A percentile compares a stretch with the other conserved stretches of the same genome.
phyloP scores from a whole-genome alignment of 441 rosid genomes.

The Adansonia rubrostipa region DNA sequence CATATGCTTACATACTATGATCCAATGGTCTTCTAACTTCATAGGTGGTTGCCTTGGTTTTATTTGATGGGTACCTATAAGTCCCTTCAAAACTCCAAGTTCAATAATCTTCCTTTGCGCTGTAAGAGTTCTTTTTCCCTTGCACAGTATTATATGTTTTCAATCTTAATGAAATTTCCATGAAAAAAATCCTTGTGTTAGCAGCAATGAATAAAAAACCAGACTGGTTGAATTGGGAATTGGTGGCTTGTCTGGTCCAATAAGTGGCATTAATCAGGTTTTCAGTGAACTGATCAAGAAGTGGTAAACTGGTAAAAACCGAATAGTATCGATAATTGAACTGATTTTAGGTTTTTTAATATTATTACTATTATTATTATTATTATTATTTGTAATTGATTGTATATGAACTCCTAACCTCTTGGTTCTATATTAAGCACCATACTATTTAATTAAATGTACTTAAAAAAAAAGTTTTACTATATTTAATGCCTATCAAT shows the following conservation, averaged over 20 bases:
- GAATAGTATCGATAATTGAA: not conserved
- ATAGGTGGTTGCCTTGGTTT: not conserved
- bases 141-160: not conserved
- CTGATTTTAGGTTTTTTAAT: not conserved
- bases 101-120: not conserved
- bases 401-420: not conserved
- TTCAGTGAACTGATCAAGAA: not conserved
- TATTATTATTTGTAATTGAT: too few species aligned
- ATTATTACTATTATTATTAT: not conserved
- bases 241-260: not conserved
- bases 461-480: not conserved
- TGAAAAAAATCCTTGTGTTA: not conserved
- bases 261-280: not conserved
- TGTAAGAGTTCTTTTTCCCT: not conserved
- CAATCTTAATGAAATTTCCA: constrained; percentile 5
- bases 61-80: not conserved
- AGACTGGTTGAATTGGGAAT: not conserved
- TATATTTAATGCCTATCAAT: not conserved
- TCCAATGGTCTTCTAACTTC: not conserved
- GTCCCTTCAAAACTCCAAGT: not conserved
- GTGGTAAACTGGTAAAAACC: not conserved
- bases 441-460: not conserved
- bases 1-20: not conserved
- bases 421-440: not conserved
- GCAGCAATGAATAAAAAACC: constrained; percentile 8